Base-by-base conservation (phyloP, 257 asterid genomes). In the Salvia rosmarinus region DNA sequence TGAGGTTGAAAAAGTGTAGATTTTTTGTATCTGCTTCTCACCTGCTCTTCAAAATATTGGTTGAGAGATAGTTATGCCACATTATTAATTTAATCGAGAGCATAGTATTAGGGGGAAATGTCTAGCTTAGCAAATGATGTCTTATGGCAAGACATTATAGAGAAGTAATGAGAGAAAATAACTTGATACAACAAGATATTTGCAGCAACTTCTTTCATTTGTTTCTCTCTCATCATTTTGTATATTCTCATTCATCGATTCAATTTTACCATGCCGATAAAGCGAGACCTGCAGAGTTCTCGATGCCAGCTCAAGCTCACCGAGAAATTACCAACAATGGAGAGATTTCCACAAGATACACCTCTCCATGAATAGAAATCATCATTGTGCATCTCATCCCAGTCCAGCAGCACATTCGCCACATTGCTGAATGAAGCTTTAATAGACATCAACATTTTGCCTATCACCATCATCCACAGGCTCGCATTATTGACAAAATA, bases 281-380 rank as follows among this genome's bases (percentile, higher is more conserved):
- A 43, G 84, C 90, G 56, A 90, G 88, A 16, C 96, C 96, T 14
- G 91, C 96, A n/a, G 94, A 86, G 67, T 88, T 90, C 82, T 87
- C 97, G n/a, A 90, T 7, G 97, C 97, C 21, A 90, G 89, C 61
- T 86, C 93, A 43, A 90, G 79, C 34, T 85, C 96, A 2, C 91
- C 95, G 7, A 86, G n/a, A n/a, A n/a, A n/a, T n/a, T n/a, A n/a
- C n/a, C n/a, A n/a, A n/a, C n/a, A n/a, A n/a, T n/a, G n/a, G n/a
- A n/a, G n/a, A n/a, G n/a, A n/a, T n/a, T n/a, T n/a, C n/a, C n/a
- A n/a, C n/a, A n/a, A n/a, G n/a, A n/a, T n/a, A n/a, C n/a, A n/a
- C n/a, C n/a, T n/a, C n/a, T n/a, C n/a, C n/a, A n/a, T n/a, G n/a
- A n/a, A n/a, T n/a, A n/a, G n/a, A n/a, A n/a, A n/a, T n/a, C n/a